These are phyloP conservation scores for Exophiala sp. DNA, from an alignment of 2,329 filamentous ascomycete species.

Conservation along the genomic window DNA sequence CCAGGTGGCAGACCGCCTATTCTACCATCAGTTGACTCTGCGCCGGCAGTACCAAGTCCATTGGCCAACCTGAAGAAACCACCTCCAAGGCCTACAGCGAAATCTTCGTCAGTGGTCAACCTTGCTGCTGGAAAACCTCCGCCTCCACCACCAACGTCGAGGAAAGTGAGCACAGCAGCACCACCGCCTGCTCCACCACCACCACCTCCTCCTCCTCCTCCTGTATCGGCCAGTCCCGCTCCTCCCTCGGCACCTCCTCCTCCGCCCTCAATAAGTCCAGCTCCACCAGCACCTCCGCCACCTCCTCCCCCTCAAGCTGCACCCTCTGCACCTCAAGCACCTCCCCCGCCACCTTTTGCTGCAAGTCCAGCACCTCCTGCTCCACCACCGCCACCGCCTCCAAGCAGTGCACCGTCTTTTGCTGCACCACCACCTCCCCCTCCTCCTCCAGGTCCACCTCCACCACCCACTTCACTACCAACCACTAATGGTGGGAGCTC, in stretches of 20 bases:
- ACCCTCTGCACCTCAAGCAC: slow-evolving; percentile 40
- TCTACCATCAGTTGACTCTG: slow-evolving; percentile 48
- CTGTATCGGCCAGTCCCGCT: slow-evolving; percentile 41
- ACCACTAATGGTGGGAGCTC: slow-evolving; percentile 32
- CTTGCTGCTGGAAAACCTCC: slow-evolving; percentile 51
- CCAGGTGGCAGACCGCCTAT: slow-evolving; percentile 50
- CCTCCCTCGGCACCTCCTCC: slow-evolving; percentile 41
- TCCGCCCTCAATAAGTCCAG: slow-evolving; percentile 47
- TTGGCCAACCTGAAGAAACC: slow-evolving; percentile 59
- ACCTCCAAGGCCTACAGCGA: slow-evolving; percentile 46
- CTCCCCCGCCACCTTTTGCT: slow-evolving; percentile 41
- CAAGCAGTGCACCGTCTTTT: slow-evolving; percentile 30
- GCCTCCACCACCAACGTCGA: slow-evolving; percentile 54
- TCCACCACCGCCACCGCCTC: slow-evolving; percentile 45
- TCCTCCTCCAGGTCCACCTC: slow-evolving; percentile 31
- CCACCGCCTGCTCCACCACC: slow-evolving; percentile 51
- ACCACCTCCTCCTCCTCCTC: slow-evolving; percentile 43
- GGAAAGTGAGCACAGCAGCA: slow-evolving; percentile 43
- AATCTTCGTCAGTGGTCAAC: slow-evolving; percentile 61
- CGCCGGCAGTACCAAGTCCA: slow-evolving; percentile 50
- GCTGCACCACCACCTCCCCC: slow-evolving; percentile 48
- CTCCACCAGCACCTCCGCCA: slow-evolving; percentile 40
- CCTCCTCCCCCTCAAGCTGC: slow-evolving; percentile 43
- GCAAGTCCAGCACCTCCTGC: slow-evolving; percentile 33
- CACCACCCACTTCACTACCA: slow-evolving; percentile 38